Percentiles rank a stretch among this genome's conserved stretches.
phyloP scores from a whole-genome alignment of 108 stramenopile genomes.

The Aurantiochytrium sp. region DNA sequence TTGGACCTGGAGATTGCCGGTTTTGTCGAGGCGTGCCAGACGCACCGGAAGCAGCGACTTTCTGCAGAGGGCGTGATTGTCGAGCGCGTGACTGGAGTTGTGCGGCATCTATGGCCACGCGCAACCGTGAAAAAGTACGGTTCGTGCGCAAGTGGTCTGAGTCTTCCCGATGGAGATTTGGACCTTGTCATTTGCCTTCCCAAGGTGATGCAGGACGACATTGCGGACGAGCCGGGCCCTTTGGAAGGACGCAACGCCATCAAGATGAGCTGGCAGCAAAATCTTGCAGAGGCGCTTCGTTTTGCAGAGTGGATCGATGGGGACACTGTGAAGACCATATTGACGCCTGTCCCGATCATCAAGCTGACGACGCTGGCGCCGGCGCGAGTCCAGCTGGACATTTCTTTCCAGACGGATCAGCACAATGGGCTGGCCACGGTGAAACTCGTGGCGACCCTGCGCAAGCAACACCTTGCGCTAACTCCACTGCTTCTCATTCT shows the following conservation, averaged over 20 bases:
- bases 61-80: background rate
- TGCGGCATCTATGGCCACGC: slow-evolving; percentile 46
- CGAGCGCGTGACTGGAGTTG: slow-evolving; percentile 15
- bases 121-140: slow-evolving; percentile 46
- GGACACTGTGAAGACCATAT: slow-evolving; percentile 42
- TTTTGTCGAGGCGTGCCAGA: background rate
- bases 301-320: slow-evolving; percentile 38
- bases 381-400: slow-evolving; percentile 25
- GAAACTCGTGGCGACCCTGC: slow-evolving; percentile 22
- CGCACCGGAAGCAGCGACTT: background rate
- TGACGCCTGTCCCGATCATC: slow-evolving; percentile 44
- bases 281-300: slow-evolving; percentile 40
- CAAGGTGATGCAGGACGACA: slow-evolving; percentile 40
- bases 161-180: slow-evolving; percentile 37
- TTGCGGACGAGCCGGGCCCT: slow-evolving; percentile 40
- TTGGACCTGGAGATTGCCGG: background rate
- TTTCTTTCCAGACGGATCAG: slow-evolving; percentile 34
- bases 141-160: slow-evolving; percentile 41
- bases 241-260: slow-evolving; percentile 53
- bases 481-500: slow-evolving; percentile 35
- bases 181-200: slow-evolving; percentile 53
- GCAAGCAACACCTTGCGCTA: slow-evolving; percentile 25
- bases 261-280: slow-evolving; percentile 52
- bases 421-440: slow-evolving; percentile 43
- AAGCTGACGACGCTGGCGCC: slow-evolving; percentile 25